Evolutionary conservation across 305 asterid genomes (phyloP).

Genomic region (Fraxinus baroniana): DNA sequence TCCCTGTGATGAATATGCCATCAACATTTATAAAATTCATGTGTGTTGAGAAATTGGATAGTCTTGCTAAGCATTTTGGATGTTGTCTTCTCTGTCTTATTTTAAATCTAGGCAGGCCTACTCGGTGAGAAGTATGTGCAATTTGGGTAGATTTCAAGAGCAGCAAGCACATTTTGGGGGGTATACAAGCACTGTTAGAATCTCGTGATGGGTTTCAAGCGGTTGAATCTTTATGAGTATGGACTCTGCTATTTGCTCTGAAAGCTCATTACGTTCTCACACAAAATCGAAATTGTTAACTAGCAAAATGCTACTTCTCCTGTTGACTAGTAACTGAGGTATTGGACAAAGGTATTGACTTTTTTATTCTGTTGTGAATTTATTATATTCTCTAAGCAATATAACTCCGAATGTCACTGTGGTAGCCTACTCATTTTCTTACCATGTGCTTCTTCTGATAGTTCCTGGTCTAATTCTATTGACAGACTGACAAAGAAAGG

Average conservation of each 20-base stretch:
- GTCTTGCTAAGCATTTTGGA: slow-evolving; percentile 13
- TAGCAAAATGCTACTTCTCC: background rate
- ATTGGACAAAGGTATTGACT: background rate
- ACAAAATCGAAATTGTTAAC: background rate
- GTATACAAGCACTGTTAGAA: background rate
- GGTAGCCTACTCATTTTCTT: background rate
- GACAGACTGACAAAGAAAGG: background rate
- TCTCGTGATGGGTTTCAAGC: background rate
- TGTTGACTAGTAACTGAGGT: background rate
- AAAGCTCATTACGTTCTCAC: background rate
- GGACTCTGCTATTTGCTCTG: background rate
- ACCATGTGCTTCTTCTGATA: background rate
- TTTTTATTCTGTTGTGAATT: background rate
- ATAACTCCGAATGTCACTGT: background rate
- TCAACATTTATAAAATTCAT: background rate
- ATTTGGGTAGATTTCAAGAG: background rate
- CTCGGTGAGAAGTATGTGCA: background rate
- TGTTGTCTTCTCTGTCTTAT: slow-evolving; percentile 14
- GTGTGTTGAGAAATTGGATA: slow-evolving; percentile 8
- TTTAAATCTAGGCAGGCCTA: background rate
- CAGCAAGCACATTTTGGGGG: background rate
- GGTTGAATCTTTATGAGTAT: background rate
- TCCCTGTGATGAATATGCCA: slow-evolving; percentile 49
- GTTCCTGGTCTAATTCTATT: background rate
- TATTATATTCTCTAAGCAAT: background rate